phyloP scores from a whole-genome alignment of 2,329 filamentous ascomycete species.

The Paraphoma sp. region DNA sequence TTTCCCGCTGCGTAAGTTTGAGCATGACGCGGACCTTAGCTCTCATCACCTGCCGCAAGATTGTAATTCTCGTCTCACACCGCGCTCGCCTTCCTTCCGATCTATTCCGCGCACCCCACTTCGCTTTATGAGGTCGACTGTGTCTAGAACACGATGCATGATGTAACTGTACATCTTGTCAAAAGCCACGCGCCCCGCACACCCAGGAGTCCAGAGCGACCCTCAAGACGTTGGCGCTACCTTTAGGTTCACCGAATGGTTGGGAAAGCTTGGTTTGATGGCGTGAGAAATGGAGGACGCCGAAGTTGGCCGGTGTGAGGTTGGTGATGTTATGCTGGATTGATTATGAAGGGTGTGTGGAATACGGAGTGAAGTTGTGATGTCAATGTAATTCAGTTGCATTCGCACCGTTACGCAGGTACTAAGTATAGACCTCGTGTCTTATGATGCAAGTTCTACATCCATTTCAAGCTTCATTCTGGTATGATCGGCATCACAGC shows the following conservation, averaged over 20 bases:
- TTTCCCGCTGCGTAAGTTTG: too few relatives aligned
- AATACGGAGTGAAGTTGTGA: neutral
- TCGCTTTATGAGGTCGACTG: neutral
- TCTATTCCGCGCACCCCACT: neutral
- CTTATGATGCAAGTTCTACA: neutral
- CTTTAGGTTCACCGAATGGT: neutral
- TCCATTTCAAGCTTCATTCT: neutral
- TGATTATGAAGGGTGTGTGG: neutral
- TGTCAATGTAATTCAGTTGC: too few relatives aligned
- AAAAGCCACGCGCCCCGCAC: too few relatives aligned
- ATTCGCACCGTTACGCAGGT: neutral
- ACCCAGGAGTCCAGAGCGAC: neutral
- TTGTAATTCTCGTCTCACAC: neutral
- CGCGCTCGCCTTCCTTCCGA: neutral
- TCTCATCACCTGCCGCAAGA: too few relatives aligned
- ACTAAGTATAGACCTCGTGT: neutral
- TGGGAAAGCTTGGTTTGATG: neutral
- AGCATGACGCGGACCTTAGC: too few relatives aligned
- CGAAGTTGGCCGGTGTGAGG: neutral
- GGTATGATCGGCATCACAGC: neutral
- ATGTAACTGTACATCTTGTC: neutral
- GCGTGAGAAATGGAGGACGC: neutral
- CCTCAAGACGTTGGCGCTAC: slow-evolving; percentile 1
- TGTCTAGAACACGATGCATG: neutral
- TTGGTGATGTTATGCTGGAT: neutral